Base-by-base conservation (phyloP, 768 basidiomycete species). In the Mrakia hoshinonis region DNA sequence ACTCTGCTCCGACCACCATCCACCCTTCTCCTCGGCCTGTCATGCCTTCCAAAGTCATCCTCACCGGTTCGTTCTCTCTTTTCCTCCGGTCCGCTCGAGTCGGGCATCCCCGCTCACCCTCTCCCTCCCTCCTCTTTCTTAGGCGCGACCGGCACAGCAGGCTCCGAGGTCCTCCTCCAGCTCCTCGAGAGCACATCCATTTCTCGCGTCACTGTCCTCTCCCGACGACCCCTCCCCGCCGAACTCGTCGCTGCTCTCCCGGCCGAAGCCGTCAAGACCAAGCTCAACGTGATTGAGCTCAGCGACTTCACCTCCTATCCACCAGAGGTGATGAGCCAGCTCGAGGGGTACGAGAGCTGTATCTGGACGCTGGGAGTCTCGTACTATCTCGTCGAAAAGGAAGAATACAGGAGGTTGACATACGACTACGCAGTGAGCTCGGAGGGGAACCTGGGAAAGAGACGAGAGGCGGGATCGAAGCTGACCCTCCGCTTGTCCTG, bases 91-190 rank as follows among this genome's bases (percentile, higher is more conserved):
- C n/a, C n/a, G n/a, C n/a, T n/a, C n/a, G n/a, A n/a, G n/a, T n/a
- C n/a, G n/a, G n/a, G n/a, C n/a, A n/a, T n/a, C n/a, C n/a, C n/a
- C n/a, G n/a, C n/a, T n/a, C n/a, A n/a, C n/a, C n/a, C n/a, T n/a
- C n/a, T n/a, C n/a, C n/a, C n/a, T n/a, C n/a, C 54, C 12, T 7
- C 26, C 26, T 34, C 29, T 34, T 15, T 18, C 0, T 6, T 18
- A 55, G 54, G 54, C 10, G 54, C 54, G 5, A 55, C 54, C 11
- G 54, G 54, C n/a, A 55, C 54, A 9, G 54, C 54, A 26, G 54
- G 54, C n/a, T 24, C n/a, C 54, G 54, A 55, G 26, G 54, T 55
- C 13, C 54, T 55, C 26, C 54, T 55, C 29, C 54, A 55, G 34
- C 54, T 55, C 29, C 15, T 55, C 9, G 18, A n/a, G 3, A 26